Evolutionary conservation across 371 early-diverging fungal genomes (phyloP).

Genomic region (Circinella minor): DNA sequence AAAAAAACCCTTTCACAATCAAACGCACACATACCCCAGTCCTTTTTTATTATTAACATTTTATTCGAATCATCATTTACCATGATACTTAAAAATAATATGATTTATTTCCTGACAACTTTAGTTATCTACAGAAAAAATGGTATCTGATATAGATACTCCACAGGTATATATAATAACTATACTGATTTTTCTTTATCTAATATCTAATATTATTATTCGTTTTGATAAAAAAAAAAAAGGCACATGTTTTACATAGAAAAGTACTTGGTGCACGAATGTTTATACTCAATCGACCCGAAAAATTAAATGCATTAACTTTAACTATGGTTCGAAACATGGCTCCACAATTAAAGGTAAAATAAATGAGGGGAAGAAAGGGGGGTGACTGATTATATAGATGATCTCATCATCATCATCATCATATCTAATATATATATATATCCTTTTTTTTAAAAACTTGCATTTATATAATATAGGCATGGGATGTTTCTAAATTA

Average conservation of each 20-base stretch:
- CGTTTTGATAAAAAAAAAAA: not conserved
- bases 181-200: too few relatives aligned
- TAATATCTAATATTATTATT: too few relatives aligned
- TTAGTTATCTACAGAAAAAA: slow-evolving; percentile 5
- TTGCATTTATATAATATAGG: slow-evolving; percentile 38
- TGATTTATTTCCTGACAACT: too few relatives aligned
- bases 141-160: slow-evolving; percentile 9
- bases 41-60: too few relatives aligned
- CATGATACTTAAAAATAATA: too few relatives aligned
- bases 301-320: slow-evolving; percentile 88
- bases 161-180: slow-evolving; percentile 18
- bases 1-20: too few relatives aligned
- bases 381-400: not conserved
- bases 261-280: slow-evolving; percentile 56
- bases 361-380: not conserved
- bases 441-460: too few relatives aligned
- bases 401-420: too few relatives aligned
- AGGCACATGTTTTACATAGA: slow-evolving; percentile 67
- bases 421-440: too few relatives aligned
- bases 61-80: too few relatives aligned
- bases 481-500: slow-evolving; percentile 87
- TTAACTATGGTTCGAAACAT: slow-evolving; percentile 88
- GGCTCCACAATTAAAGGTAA: slow-evolving; percentile 80
- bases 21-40: too few relatives aligned
- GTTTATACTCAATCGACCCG: slow-evolving; percentile 89